Evolutionary conservation across 768 basidiomycete species (phyloP).

Genomic region (Paxillus ammoniavirescens): DNA sequence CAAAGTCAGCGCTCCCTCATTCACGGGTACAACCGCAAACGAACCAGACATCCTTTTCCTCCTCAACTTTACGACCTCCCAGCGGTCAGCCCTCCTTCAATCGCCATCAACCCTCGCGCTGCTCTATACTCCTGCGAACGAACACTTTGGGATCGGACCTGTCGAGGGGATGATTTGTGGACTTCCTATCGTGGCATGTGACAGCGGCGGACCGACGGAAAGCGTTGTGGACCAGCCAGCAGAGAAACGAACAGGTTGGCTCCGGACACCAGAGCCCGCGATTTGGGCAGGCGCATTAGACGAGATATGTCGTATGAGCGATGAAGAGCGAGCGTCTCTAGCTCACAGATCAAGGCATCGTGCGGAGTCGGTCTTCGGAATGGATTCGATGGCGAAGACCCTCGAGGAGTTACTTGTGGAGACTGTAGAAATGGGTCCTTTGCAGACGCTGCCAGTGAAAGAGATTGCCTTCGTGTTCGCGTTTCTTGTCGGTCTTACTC

Average conservation of each 20-base stretch:
- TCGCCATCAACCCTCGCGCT: slow-evolving; percentile 66
- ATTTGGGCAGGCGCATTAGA: slow-evolving; percentile 71
- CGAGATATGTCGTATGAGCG: slow-evolving; percentile 46
- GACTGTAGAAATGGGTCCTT: slow-evolving; percentile 55
- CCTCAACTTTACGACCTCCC: slow-evolving; percentile 85
- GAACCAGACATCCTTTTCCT: slow-evolving; percentile 76
- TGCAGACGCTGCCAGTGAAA: slow-evolving; percentile 21
- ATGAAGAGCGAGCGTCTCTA: slow-evolving; percentile 34
- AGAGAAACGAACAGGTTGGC: slow-evolving; percentile 70
- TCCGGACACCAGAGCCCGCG: slow-evolving; percentile 57
- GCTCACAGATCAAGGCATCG: slow-evolving; percentile 55
- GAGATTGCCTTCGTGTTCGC: slow-evolving; percentile 16
- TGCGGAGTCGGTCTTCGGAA: slow-evolving; percentile 67
- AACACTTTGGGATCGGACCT: slow-evolving; percentile 97
- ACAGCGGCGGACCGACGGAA: slow-evolving; percentile 89
- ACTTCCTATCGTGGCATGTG: slow-evolving; percentile 83
- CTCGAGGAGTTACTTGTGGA: slow-evolving; percentile 55
- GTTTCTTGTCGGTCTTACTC: slow-evolving; percentile 24
- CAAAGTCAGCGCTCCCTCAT: slow-evolving; percentile 38
- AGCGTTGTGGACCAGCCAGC: slow-evolving; percentile 53
- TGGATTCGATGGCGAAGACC: slow-evolving; percentile 67
- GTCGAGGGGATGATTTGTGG: slow-evolving; percentile 94
- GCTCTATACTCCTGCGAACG: slow-evolving; percentile 91
- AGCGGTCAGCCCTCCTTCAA: slow-evolving; percentile 79
- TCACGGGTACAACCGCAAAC: slow-evolving; percentile 34